phyloP scores from a whole-genome alignment of 805 yeast genomes.

The Metschnikowia anglica region DNA sequence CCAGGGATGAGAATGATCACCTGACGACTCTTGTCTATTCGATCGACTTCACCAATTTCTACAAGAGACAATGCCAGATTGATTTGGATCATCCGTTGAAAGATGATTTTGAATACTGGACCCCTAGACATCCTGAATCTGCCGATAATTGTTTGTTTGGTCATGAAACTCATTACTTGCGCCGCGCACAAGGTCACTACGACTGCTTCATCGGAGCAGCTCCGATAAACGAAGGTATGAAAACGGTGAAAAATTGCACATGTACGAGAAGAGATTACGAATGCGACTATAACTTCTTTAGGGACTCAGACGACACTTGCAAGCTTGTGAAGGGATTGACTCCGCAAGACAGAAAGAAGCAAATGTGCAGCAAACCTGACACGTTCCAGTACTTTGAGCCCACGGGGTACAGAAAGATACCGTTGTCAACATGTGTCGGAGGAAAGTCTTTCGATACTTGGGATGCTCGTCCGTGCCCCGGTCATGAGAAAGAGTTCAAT shows the following conservation, averaged over 20 bases:
- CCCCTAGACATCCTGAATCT: constrained; percentile 38
- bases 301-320: constrained; percentile 80
- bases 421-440: constrained; percentile 80
- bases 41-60: constrained; percentile 38
- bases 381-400: constrained; percentile 76
- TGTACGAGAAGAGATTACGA: constrained; percentile 89
- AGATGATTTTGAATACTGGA: constrained; percentile 46
- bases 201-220: constrained; percentile 74
- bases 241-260: constrained; percentile 63
- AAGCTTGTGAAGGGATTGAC: constrained; percentile 70
- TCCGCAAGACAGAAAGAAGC: constrained; percentile 60
- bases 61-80: constrained; percentile 41
- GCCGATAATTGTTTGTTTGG: constrained; percentile 44
- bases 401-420: constrained; percentile 88
- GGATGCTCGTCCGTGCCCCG: constrained; percentile 79
- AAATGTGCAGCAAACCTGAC: constrained; percentile 56
- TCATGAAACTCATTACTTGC: constrained; percentile 41
- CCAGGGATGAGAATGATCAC: constrained; percentile 34
- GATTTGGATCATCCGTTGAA: constrained; percentile 41
- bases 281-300: constrained; percentile 83
- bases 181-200: constrained; percentile 43
- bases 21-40: constrained; percentile 42
- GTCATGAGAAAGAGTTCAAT: constrained; percentile 65
- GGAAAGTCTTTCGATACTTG: constrained; percentile 72
- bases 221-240: constrained; percentile 54